These are phyloP conservation scores for Termitomyces sp. DNA, from an alignment of 768 basidiomycete genomes.

Conservation along the genomic window DNA sequence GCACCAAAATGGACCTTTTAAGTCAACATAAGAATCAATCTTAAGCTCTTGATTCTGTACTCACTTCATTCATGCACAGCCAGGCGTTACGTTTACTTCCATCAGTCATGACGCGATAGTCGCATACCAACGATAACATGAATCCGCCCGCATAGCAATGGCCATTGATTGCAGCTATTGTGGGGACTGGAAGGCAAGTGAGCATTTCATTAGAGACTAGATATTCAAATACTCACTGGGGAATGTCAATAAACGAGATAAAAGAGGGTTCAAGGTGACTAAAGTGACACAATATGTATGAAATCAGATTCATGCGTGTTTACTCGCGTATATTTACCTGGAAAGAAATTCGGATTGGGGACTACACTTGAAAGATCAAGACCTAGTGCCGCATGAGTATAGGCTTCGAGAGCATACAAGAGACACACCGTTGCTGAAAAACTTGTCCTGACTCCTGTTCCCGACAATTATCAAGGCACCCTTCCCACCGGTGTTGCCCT, in stretches of 20 bases:
- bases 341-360: constrained; percentile 57
- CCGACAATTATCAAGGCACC: constrained; percentile 79
- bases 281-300: constrained; percentile 5
- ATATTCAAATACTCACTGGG: constrained; percentile 47
- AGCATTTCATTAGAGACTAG: background rate
- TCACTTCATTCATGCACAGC: constrained; percentile 91
- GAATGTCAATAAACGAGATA: constrained; percentile 64
- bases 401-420: background rate
- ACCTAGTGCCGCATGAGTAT: constrained; percentile 30
- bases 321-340: constrained; percentile 33
- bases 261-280: constrained; percentile 74
- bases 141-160: constrained; percentile 85
- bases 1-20: constrained; percentile 76
- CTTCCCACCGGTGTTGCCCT: constrained; percentile 46
- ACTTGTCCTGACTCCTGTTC: constrained; percentile 72
- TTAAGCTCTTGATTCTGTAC: background rate
- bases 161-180: constrained; percentile 75
- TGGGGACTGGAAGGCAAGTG: constrained; percentile 49
- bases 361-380: constrained; percentile 54
- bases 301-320: background rate
- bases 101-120: constrained; percentile 86
- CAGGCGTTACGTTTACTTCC: constrained; percentile 74
- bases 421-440: constrained; percentile 74
- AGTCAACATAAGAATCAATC: background rate
- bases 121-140: constrained; percentile 74